Evolutionary conservation across 2,329 filamentous ascomycete species (phyloP), one percentile per base, ranked within the genome.

Genomic region (Xylariomycetidae sp.): DNA sequence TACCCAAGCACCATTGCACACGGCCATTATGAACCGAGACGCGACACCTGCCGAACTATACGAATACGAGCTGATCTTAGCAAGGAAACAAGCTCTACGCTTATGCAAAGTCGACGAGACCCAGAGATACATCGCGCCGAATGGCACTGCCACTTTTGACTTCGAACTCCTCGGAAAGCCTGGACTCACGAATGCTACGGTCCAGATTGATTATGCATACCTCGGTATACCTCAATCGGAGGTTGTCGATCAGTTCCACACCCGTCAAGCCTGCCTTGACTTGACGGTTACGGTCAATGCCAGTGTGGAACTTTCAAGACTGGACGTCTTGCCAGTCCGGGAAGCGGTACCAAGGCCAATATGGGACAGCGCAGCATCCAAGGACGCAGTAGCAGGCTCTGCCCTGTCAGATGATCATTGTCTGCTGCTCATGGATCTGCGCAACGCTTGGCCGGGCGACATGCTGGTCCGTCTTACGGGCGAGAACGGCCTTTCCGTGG

Each of bases 271-370:
- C 12, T 80, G 81, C 13, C 68, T 94, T 18, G 84, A 87, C 10
- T 65, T 96, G 37, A 85, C 82, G 0, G 76, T 95, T 12, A 95
- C 90, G 5, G 90, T 96, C 29, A 95, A 95, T 53, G 85, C 88
- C 4, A 92, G 87, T 50, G 71, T 95, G 17, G 87, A 95, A 51
- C 67, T 95, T 8, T 72, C 80, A 20, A 74, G 86, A 23, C 79
- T 89, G 44, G 89, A 95, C 50, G 70, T 93, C 13, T 59, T 92
- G 20, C 80, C 87, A 1, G 71, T 94, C 9, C 76, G 77, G 29
- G 74, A 76, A 9, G 68, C 74, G 30, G 76, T 92, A 32, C 81
- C 82, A 2, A 57, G 56, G 19, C 63, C 70, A 4, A 53, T 81
- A 1, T 86, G 83, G 77, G 42, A 53, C 4, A 60, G 23, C 53